A percentile compares a stretch with the other conserved stretches of the same genome.
phyloP scores from a whole-genome alignment of 1,284 basidiomycete species.

The Leccinum subatratum region DNA sequence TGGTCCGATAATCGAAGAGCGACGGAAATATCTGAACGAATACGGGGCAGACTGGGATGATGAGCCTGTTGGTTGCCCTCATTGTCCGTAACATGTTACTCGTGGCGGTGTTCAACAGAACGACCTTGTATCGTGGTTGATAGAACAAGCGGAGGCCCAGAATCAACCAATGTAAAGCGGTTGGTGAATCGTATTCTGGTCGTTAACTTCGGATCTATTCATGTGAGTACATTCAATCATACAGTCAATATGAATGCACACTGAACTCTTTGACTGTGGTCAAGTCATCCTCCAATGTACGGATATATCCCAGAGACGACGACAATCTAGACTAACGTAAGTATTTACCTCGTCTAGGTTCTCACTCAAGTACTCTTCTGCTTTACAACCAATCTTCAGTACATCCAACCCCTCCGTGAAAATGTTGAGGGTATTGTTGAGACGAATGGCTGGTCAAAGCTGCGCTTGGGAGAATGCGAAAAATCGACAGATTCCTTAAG shows the following conservation, averaged over 20 bases:
- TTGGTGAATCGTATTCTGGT: slow-evolving; percentile 33
- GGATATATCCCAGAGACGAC: no score
- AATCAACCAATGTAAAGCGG: slow-evolving; percentile 24
- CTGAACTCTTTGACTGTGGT: no score
- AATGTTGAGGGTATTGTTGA: slow-evolving; percentile 37
- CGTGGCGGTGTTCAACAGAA: no score
- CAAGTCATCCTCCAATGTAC: no score
- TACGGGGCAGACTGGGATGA: slow-evolving; percentile 34
- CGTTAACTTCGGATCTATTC: slow-evolving; percentile 33
- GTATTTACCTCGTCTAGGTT: no score
- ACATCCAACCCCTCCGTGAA: slow-evolving; percentile 32
- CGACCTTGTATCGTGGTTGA: slow-evolving; percentile 1
- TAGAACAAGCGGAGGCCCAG: slow-evolving; percentile 32
- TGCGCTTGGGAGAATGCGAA: slow-evolving; percentile 38
- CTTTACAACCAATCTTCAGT: no score
- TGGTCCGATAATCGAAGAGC: slow-evolving; percentile 37
- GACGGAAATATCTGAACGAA: slow-evolving; percentile 30
- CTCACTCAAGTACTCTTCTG: no score
- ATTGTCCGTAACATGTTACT: neutral
- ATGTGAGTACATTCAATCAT: no score
- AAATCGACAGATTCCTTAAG: slow-evolving; percentile 45
- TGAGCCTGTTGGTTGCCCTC: slow-evolving; percentile 33
- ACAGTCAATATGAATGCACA: no score
- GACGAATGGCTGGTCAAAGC: slow-evolving; percentile 41
- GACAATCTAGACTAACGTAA: no score